Evolutionary conservation across 1,139 yeast genomes (phyloP).

Genomic region (Blastobotrys petasosporus): DNA sequence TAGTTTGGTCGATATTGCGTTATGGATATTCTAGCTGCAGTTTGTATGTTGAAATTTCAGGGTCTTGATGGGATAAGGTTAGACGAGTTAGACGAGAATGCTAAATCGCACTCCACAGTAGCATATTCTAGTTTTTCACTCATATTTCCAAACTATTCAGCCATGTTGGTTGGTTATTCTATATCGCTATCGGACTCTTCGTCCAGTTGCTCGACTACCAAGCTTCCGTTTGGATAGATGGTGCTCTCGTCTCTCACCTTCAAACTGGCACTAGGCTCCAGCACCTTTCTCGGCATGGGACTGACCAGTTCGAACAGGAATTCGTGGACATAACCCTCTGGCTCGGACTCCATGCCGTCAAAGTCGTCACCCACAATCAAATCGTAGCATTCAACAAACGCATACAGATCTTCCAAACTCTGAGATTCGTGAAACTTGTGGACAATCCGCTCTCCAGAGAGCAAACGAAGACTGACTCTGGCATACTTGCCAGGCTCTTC

Average conservation of each 20-base stretch:
- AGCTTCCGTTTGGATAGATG: slow-evolving; percentile 57
- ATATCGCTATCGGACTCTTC: slow-evolving; percentile 20
- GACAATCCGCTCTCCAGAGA: slow-evolving; percentile 58
- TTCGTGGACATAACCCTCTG: slow-evolving; percentile 40
- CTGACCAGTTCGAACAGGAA: slow-evolving; percentile 45
- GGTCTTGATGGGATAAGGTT: too few species aligned
- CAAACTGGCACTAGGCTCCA: slow-evolving; percentile 31
- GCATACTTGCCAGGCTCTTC: slow-evolving; percentile 20
- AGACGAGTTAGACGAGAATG: too few species aligned
- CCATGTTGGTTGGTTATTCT: too few species aligned
- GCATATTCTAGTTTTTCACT: too few species aligned
- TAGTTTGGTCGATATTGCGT: not conserved
- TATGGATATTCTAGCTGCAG: too few species aligned
- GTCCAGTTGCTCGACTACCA: slow-evolving; percentile 44
- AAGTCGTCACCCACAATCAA: slow-evolving; percentile 15
- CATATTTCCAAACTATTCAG: too few species aligned
- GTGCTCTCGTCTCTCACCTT: slow-evolving; percentile 39
- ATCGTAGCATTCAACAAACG: slow-evolving; percentile 48
- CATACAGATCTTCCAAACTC: slow-evolving; percentile 56
- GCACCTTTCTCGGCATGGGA: slow-evolving; percentile 51
- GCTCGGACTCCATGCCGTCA: slow-evolving; percentile 21
- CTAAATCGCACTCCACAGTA: too few species aligned
- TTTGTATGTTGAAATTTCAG: too few species aligned
- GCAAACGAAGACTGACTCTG: slow-evolving; percentile 46
- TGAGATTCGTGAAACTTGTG: slow-evolving; percentile 47